Conservation (phyloP, 805 yeast species). For the Tetrapisispora taiwanensis region DNA sequence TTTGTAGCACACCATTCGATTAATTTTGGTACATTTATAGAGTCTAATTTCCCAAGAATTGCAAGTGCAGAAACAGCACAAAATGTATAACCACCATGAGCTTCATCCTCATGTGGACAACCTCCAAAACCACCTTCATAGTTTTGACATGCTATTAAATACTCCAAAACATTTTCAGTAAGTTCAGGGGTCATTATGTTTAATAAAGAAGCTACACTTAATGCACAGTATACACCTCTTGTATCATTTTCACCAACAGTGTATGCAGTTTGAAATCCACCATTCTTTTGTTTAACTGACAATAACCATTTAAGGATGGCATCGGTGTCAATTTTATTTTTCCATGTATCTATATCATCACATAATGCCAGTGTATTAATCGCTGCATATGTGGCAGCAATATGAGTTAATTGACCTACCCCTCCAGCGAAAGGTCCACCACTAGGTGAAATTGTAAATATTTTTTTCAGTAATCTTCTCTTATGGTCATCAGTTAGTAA, state of each 20-base stretch:
- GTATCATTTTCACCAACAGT: slow-evolving; percentile 71
- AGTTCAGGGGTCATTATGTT: slow-evolving; percentile 55
- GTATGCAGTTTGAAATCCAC: slow-evolving; percentile 46
- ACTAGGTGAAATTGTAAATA: slow-evolving; percentile 22
- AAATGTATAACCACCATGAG: slow-evolving; percentile 95
- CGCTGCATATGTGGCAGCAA: slow-evolving; percentile 78
- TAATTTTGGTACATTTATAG: slow-evolving; percentile 40
- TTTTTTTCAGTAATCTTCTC: slow-evolving; percentile 23
- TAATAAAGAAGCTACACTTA: slow-evolving; percentile 60
- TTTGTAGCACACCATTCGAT: slow-evolving; percentile 60
- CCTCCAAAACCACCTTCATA: slow-evolving; percentile 96
- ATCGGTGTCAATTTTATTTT: slow-evolving; percentile 37
- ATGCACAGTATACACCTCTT: slow-evolving; percentile 78
- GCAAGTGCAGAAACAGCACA: slow-evolving; percentile 69
- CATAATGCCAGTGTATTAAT: slow-evolving; percentile 49
- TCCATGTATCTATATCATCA: slow-evolving; percentile 33
- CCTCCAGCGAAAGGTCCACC: slow-evolving; percentile 86
- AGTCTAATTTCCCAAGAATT: slow-evolving; percentile 34
- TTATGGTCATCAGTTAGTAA: slow-evolving; percentile 21
- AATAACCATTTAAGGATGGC: slow-evolving; percentile 55
- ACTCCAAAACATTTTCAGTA: slow-evolving; percentile 40
- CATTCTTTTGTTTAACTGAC: slow-evolving; percentile 51
- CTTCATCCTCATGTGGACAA: slow-evolving; percentile 63
- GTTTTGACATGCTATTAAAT: slow-evolving; percentile 67
- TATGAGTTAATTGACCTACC: slow-evolving; percentile 65